Evolutionary conservation across 1,139 yeast genomes (phyloP).

Genomic region (Pichia sp.): DNA sequence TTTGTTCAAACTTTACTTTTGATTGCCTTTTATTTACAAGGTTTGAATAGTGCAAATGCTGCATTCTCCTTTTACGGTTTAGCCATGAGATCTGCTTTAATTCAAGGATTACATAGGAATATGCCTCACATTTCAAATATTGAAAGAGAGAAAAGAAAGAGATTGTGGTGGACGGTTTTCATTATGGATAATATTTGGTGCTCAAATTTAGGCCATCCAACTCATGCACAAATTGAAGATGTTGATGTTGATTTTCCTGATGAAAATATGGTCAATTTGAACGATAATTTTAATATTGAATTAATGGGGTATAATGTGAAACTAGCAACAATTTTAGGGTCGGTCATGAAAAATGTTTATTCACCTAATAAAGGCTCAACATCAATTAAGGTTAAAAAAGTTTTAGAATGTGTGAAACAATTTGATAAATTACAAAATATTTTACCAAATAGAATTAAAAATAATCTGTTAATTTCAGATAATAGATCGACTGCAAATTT

Average conservation of each 20-base stretch:
- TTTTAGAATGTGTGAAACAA: constrained; percentile 25
- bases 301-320: constrained; percentile 37
- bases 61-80: constrained; percentile 43
- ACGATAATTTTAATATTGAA: constrained; percentile 33
- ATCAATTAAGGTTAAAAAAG: constrained; percentile 21
- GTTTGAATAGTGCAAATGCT: constrained; percentile 40
- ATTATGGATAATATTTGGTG: constrained; percentile 47
- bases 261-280: constrained; percentile 32
- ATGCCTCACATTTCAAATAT: constrained; percentile 18
- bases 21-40: constrained; percentile 42
- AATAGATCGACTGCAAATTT: constrained; percentile 36
- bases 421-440: constrained; percentile 19
- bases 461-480: constrained; percentile 23
- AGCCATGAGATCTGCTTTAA: constrained; percentile 40
- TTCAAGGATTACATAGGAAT: constrained; percentile 40
- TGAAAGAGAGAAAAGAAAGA: constrained; percentile 35
- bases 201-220: constrained; percentile 38
- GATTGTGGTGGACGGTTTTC: constrained; percentile 50
- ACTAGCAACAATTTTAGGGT: constrained; percentile 35
- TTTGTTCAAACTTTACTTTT: constrained; percentile 40
- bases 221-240: constrained; percentile 43
- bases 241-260: constrained; percentile 43
- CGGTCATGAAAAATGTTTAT: constrained; percentile 33
- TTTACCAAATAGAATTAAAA: constrained; percentile 17
- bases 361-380: constrained; percentile 32